Conservation (phyloP, 495 filamentous ascomycete genomes). For the Aspergillus panamensis region DNA sequence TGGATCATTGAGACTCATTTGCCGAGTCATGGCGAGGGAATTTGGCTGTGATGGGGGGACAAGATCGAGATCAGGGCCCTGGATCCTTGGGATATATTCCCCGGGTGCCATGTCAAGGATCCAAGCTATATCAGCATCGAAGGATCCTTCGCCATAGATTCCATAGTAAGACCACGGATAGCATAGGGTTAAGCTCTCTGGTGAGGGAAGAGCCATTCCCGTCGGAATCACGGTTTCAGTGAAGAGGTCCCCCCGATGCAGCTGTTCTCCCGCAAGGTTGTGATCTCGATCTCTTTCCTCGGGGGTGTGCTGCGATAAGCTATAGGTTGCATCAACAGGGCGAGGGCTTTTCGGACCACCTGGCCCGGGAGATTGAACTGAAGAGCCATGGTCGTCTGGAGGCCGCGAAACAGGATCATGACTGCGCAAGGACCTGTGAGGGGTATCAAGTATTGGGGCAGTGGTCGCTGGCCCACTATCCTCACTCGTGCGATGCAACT, state of each 20-base stretch:
- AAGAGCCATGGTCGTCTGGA: background rate
- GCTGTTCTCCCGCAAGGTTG: background rate
- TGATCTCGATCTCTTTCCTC: background rate
- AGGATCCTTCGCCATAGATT: constrained; percentile 4
- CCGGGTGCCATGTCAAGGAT: constrained; percentile 4
- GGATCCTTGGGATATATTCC: background rate
- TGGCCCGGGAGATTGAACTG: background rate
- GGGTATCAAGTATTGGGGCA: background rate
- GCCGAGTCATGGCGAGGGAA: background rate
- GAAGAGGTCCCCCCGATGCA: background rate
- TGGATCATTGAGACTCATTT: background rate
- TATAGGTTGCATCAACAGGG: background rate
- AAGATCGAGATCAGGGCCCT: background rate
- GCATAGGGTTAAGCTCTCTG: background rate
- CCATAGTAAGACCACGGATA: background rate
- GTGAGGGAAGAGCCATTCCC: background rate
- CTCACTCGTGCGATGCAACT: background rate
- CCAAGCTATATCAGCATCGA: constrained; percentile 6
- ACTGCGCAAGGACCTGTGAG: background rate
- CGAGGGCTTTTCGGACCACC: background rate
- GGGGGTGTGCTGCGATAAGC: background rate
- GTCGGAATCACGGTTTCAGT: background rate
- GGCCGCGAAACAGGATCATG: background rate
- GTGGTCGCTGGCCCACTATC: background rate
- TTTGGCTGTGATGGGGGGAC: background rate